phyloP scores from a whole-genome alignment of 352 stramenopile genomes.

The Lagenidium giganteum region DNA sequence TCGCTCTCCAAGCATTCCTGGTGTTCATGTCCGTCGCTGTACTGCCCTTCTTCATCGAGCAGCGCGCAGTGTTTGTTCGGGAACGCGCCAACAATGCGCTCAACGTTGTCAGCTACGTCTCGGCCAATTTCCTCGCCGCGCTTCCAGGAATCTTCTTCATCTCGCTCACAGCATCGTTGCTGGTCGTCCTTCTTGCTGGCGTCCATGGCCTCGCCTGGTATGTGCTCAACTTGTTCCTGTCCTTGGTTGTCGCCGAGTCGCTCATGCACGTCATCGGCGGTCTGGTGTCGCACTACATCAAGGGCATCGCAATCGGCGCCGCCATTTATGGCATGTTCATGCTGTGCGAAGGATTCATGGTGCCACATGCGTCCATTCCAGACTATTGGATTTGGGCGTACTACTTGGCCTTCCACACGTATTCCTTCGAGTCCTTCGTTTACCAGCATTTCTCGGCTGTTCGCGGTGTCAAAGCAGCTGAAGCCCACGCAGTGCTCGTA shows the following conservation, averaged over 20 bases:
- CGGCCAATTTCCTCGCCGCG: slow-evolving; percentile 30
- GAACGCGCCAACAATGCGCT: slow-evolving; percentile 60
- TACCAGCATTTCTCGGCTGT: slow-evolving; percentile 29
- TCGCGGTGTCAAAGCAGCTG: not conserved
- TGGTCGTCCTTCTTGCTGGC: slow-evolving; percentile 17
- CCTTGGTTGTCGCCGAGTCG: slow-evolving; percentile 33
- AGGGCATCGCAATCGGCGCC: slow-evolving; percentile 33
- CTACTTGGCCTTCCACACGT: slow-evolving; percentile 44
- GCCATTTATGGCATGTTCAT: slow-evolving; percentile 43
- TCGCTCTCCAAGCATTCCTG: slow-evolving; percentile 82
- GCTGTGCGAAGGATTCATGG: slow-evolving; percentile 39
- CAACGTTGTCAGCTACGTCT: slow-evolving; percentile 36
- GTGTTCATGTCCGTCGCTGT: slow-evolving; percentile 85
- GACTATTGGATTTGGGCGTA: slow-evolving; percentile 28
- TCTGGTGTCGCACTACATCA: slow-evolving; percentile 40
- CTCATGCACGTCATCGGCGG: slow-evolving; percentile 31
- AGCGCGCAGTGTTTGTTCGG: slow-evolving; percentile 54
- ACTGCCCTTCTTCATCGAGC: slow-evolving; percentile 80
- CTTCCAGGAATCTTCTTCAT: slow-evolving; percentile 39
- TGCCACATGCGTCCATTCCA: slow-evolving; percentile 23
- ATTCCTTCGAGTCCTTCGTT: slow-evolving; percentile 35
- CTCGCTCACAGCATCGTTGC: slow-evolving; percentile 15
- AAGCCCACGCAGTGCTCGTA: slow-evolving; percentile 4
- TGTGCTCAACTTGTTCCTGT: slow-evolving; percentile 30
- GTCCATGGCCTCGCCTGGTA: slow-evolving; percentile 21